Evolutionary conservation across 495 filamentous ascomycete genomes (phyloP), one percentile per base, ranked within the genome.

Genomic region (Acidomyces sp.): DNA sequence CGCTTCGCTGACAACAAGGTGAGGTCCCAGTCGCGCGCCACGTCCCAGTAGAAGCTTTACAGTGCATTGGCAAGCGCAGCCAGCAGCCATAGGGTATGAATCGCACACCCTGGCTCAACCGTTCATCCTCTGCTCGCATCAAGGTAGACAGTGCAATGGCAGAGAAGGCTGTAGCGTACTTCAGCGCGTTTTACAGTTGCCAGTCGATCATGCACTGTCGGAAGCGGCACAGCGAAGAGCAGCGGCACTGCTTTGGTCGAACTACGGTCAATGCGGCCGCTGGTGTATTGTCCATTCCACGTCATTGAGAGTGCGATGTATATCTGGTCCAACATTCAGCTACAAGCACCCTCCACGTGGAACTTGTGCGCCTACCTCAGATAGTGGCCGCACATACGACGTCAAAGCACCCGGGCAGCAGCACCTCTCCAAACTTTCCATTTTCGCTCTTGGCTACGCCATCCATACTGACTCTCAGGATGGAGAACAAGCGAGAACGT

Each of bases 41-140:
- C 77, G 56, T 97, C 90, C 90, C 90, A 97, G 67, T 88, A 97
- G 69, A 95, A 95, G 24, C 82, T 86, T 62, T 94, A 97, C 41
- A 77, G 64, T 7, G 80, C 84, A 54, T 96, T 97, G 37, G 90
- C 47, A 23, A 80, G 66, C 19, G 81, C 80, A 32, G 75, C 69
- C 37, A 75, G 52, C 21, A 74, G 61, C 55, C 74, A 75, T 45
- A 43, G n/a, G 11, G 12, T n/a, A n/a, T 5, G 3, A 16, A 13
- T 20, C 30, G 38, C 17, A 2, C 29, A 16, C 18, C 26, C 32
- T 17, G 32, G 4, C 25, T 28, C 13, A 22, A 34, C 17, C 18
- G 9, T n/a, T n/a, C n/a, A n/a, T 43, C 3, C 10, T 23, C 23
- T 17, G 24, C 1, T 6, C 30, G 22, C 70, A 59, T 90, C 70